These are phyloP conservation scores for Silene noctiflora DNA, from an alignment of 179 eudicot genomes.

Conservation along the genomic window DNA sequence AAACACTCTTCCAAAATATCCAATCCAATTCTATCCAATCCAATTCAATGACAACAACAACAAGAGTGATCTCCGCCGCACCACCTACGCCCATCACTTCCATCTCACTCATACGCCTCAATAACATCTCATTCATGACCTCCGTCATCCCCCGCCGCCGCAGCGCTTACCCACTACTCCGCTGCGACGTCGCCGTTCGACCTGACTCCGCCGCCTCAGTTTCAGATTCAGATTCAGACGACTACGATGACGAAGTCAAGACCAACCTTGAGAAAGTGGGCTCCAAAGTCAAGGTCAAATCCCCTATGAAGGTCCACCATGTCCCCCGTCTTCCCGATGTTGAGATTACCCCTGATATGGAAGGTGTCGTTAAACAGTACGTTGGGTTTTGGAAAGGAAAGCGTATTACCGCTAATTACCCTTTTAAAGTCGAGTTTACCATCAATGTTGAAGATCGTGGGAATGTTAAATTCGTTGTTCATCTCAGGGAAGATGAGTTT, in stretches of 20 bases:
- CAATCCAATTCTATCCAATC: no score
- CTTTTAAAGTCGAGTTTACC: slow-evolving; percentile 60
- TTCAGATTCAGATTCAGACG: no score
- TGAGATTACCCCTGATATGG: slow-evolving; percentile 47
- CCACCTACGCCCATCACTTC: no score
- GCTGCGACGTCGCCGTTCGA: no score
- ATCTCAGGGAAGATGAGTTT: slow-evolving; percentile 79
- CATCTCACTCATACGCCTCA: no score
- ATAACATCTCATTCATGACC: no score
- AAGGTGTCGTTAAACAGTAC: slow-evolving; percentile 55
- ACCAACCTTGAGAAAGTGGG: slow-evolving; percentile 43
- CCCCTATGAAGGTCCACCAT: slow-evolving; percentile 66
- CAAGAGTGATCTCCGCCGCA: no score
- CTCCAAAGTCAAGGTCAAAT: slow-evolving; percentile 57
- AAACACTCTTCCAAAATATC: no score
- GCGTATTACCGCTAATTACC: slow-evolving; percentile 62
- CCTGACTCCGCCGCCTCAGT: no score
- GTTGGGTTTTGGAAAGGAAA: slow-evolving; percentile 71
- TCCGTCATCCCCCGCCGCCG: no score
- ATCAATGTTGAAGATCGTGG: slow-evolving; percentile 47
- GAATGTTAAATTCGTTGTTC: slow-evolving; percentile 56
- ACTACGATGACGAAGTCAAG: slow-evolving; percentile 26
- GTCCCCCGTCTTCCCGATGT: slow-evolving; percentile 56
- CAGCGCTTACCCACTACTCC: no score
- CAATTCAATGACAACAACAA: no score